Conservation (phyloP, 192 early-diverging fungal genomes). For the Coemansia sp. region DNA sequence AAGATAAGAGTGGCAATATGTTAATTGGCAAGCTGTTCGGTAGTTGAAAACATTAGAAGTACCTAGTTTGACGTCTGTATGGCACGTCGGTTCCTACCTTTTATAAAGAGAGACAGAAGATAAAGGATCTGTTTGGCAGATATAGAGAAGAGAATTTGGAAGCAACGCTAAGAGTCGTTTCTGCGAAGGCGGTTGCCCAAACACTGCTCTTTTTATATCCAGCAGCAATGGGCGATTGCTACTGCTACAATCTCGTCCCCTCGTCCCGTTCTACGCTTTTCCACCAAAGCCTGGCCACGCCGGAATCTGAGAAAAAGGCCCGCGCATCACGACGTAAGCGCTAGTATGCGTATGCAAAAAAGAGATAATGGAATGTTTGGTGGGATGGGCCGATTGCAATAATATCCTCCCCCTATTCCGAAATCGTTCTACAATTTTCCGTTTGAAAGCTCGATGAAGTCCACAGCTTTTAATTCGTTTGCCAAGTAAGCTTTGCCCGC, state of each 20-base stretch:
- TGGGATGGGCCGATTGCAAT: background rate
- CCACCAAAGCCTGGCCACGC: background rate
- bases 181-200: background rate
- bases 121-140: background rate
- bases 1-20: too few species aligned
- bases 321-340: too few species aligned
- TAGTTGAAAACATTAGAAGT: too few species aligned
- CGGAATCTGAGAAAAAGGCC: background rate
- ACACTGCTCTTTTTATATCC: constrained; percentile 2
- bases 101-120: too few species aligned
- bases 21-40: too few species aligned
- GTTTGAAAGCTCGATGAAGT: background rate
- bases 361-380: too few species aligned
- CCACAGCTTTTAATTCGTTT: background rate
- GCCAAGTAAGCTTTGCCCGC: background rate
- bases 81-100: too few species aligned
- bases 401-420: background rate
- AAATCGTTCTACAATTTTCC: constrained; percentile 1
- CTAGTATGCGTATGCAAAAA: too few species aligned
- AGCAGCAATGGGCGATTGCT: too few species aligned
- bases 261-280: constrained; percentile 7
- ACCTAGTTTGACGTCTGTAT: too few species aligned
- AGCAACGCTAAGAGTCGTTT: background rate
- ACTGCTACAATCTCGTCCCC: background rate
- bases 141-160: background rate